Conservation (phyloP, 2,329 filamentous ascomycete species). For the Fusarium sp. region DNA sequence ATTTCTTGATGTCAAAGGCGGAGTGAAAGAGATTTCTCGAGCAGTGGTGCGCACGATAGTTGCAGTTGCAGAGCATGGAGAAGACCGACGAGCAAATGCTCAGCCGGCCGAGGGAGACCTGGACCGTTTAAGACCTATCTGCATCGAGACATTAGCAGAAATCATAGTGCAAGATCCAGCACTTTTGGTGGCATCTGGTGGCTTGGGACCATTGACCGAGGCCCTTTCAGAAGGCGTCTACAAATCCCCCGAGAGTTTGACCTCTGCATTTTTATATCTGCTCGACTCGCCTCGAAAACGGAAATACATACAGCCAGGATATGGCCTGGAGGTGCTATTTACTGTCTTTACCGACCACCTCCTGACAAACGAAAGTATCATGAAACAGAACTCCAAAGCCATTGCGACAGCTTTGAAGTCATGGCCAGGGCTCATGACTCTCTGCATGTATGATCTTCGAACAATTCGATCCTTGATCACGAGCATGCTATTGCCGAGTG, state of each 20-base stretch:
- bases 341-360: constrained; percentile 90
- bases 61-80: constrained; percentile 86
- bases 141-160: constrained; percentile 91
- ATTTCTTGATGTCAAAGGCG: constrained; percentile 95
- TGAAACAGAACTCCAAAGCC: constrained; percentile 92
- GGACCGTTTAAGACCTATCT: constrained; percentile 88
- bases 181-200: constrained; percentile 83
- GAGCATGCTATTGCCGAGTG: constrained; percentile 69
- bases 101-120: constrained; percentile 73
- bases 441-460: constrained; percentile 89
- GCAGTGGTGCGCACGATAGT: constrained; percentile 90
- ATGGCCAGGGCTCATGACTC: constrained; percentile 89
- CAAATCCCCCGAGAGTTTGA: constrained; percentile 89
- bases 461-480: constrained; percentile 81
- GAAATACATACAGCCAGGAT: constrained; percentile 85
- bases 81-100: constrained; percentile 88
- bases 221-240: constrained; percentile 91
- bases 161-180: constrained; percentile 87
- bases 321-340: constrained; percentile 89
- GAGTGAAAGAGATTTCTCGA: constrained; percentile 85
- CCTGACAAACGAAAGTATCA: constrained; percentile 64
- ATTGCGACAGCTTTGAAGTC: constrained; percentile 91
- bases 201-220: constrained; percentile 88
- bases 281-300: constrained; percentile 85
- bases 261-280: constrained; percentile 87